These are phyloP conservation scores for Fusarium robinianum DNA, from an alignment of 2,329 filamentous ascomycete genomes.

Conservation along the genomic window DNA sequence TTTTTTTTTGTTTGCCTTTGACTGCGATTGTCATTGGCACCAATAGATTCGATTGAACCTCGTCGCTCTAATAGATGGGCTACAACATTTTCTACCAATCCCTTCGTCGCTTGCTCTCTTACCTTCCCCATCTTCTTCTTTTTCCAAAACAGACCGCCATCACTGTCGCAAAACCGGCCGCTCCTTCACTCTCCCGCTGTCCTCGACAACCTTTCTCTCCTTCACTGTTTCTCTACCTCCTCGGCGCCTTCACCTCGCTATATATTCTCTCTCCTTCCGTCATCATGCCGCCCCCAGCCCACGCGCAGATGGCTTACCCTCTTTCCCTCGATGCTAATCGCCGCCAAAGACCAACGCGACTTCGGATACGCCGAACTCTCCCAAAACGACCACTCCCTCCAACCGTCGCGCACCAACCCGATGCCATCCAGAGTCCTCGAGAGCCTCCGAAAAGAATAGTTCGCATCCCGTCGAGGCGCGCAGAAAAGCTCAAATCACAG, in stretches of 20 bases:
- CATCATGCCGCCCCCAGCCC: constrained; percentile 16
- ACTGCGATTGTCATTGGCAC: background rate
- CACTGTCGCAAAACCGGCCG: constrained; percentile 1
- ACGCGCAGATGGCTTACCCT: constrained; percentile 11
- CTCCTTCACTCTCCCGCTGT: background rate
- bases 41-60: background rate
- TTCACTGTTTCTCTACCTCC: background rate
- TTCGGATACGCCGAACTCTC: constrained; percentile 9
- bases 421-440: background rate
- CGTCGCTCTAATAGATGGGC: background rate
- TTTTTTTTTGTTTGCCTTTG: background rate
- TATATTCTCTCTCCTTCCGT: too few relatives aligned
- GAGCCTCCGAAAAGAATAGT: constrained; percentile 4
- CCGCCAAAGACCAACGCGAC: constrained; percentile 11
- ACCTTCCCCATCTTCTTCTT: too few relatives aligned
- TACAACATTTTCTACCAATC: too few relatives aligned
- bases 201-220: background rate
- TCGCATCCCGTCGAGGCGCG: constrained; percentile 19
- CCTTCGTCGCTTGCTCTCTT: too few relatives aligned
- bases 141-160: constrained; percentile 4
- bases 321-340: constrained; percentile 16
- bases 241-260: background rate
- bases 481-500: constrained; percentile 13
- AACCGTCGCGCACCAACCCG: constrained; percentile 9
- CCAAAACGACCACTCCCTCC: constrained; percentile 13